Evolutionary conservation across 2,329 filamentous ascomycete species (phyloP).

Genomic region (Gyromitra esculenta): DNA sequence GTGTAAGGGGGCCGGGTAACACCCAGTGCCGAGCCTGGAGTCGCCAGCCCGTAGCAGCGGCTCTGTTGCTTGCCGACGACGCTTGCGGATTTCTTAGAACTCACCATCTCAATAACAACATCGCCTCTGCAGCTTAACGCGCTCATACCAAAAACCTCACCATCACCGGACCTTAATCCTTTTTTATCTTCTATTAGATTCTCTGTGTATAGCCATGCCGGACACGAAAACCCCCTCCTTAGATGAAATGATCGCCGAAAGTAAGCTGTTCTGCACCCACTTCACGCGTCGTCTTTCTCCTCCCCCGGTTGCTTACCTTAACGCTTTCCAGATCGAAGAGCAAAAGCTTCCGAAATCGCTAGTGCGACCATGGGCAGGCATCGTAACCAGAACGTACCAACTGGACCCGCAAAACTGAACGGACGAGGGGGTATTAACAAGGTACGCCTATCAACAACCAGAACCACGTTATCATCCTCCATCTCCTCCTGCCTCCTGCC

Average conservation of each 20-base stretch:
- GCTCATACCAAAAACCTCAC: not conserved
- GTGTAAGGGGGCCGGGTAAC: constrained; percentile 36
- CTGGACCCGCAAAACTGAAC: constrained; percentile 46
- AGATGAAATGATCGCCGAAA: constrained; percentile 51
- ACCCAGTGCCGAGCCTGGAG: not conserved
- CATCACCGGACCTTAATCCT: constrained; percentile 12
- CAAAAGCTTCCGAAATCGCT: constrained; percentile 51
- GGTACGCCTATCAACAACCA: constrained; percentile 51
- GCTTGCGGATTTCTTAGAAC: constrained; percentile 34
- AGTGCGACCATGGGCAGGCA: constrained; percentile 51
- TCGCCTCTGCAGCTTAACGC: constrained; percentile 21
- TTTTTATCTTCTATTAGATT: not conserved
- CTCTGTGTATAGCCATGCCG: constrained; percentile 24
- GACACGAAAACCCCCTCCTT: constrained; percentile 41
- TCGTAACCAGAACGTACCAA: constrained; percentile 43
- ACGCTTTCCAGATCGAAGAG: constrained; percentile 44
- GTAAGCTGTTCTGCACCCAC: constrained; percentile 39
- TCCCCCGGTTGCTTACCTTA: constrained; percentile 37
- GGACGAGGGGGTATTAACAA: constrained; percentile 52
- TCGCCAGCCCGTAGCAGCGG: not conserved
- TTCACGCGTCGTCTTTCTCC: constrained; percentile 22
- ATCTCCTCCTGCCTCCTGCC: constrained; percentile 38
- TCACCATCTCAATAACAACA: constrained; percentile 37
- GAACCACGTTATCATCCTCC: constrained; percentile 44
- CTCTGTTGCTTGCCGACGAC: constrained; percentile 32